phyloP scores from a whole-genome alignment of 768 basidiomycete genomes.

The Pleurotus pulmonarius region DNA sequence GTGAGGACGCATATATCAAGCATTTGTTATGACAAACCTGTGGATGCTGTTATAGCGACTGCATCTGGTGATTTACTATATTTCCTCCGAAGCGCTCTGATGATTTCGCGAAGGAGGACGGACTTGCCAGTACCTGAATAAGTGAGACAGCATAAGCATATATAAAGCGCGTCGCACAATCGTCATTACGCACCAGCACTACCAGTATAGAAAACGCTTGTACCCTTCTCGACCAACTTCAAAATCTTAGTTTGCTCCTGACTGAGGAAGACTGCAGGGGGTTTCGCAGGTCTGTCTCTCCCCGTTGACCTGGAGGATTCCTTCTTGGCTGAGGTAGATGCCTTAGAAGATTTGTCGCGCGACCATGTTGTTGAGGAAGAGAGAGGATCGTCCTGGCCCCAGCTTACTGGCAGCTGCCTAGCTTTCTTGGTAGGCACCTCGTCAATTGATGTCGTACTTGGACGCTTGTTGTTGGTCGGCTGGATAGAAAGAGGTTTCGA shows the following conservation, averaged over 20 bases:
- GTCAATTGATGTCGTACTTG: constrained; percentile 23
- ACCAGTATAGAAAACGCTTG: constrained; percentile 93
- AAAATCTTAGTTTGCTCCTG: constrained; percentile 84
- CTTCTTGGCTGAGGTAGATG: constrained; percentile 8
- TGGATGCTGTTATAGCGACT: constrained; percentile 92
- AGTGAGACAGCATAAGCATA: not conserved
- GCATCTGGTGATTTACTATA: constrained; percentile 56
- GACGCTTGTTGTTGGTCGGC: constrained; percentile 32
- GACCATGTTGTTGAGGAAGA: constrained; percentile 1
- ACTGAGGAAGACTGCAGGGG: constrained; percentile 62
- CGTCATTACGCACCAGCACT: constrained; percentile 72
- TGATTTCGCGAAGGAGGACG: constrained; percentile 89
- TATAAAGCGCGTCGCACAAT: constrained; percentile 14
- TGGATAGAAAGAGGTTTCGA: constrained; percentile 26
- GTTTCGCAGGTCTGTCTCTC: constrained; percentile 22
- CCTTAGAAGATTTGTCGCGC: not conserved
- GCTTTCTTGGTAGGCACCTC: constrained; percentile 43
- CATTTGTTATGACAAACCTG: constrained; percentile 44
- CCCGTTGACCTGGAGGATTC: constrained; percentile 8
- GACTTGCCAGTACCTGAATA: constrained; percentile 91
- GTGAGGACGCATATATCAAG: not conserved
- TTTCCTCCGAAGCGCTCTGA: constrained; percentile 62
- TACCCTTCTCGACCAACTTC: constrained; percentile 64
- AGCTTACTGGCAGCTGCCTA: constrained; percentile 52
- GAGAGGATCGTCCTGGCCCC: constrained; percentile 22